Conservation (phyloP, 2,329 filamentous ascomycete genomes). For the Colletotrichum sp. region DNA sequence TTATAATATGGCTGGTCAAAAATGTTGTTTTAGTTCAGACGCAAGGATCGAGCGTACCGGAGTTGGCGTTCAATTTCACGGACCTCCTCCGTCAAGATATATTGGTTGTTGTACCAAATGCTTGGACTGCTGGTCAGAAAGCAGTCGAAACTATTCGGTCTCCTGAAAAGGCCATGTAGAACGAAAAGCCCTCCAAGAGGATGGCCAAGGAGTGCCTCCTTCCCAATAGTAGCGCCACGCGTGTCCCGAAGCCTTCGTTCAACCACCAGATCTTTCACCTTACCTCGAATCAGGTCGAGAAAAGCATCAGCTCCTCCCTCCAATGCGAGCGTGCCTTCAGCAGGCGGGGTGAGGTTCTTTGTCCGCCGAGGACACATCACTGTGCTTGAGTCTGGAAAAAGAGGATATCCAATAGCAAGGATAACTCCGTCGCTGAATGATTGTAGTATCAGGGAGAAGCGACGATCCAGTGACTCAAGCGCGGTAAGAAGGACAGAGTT, state of each 20-base stretch:
- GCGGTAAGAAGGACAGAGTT: conserved; percentile 40
- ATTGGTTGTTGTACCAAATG: conserved; percentile 52
- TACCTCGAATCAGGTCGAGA: conserved; percentile 44
- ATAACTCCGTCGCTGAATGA: conserved; percentile 31
- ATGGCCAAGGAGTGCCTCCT: conserved; percentile 52
- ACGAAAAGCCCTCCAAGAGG: conserved; percentile 55
- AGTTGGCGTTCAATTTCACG: not conserved
- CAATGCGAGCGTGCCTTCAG: conserved; percentile 24
- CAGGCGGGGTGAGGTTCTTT: conserved; percentile 34
- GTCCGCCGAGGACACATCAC: conserved; percentile 34
- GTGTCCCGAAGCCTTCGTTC: conserved; percentile 30
- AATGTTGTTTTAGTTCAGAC: not conserved
- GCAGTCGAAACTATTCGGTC: conserved; percentile 45
- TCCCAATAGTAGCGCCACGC: conserved; percentile 29
- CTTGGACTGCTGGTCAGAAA: conserved; percentile 51
- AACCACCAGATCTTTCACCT: conserved; percentile 39
- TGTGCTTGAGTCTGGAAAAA: conserved; percentile 18
- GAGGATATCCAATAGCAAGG: conserved; percentile 37
- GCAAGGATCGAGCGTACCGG: not conserved
- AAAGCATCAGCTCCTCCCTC: conserved; percentile 50
- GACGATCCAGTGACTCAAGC: conserved; percentile 27
- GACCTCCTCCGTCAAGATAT: conserved; percentile 38
- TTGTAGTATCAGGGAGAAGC: conserved; percentile 26
- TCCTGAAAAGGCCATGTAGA: conserved; percentile 47
- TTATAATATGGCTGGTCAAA: not conserved